phyloP scores from a whole-genome alignment of 2,329 filamentous ascomycete genomes.

The Paecilomyces dactylethromorphus region DNA sequence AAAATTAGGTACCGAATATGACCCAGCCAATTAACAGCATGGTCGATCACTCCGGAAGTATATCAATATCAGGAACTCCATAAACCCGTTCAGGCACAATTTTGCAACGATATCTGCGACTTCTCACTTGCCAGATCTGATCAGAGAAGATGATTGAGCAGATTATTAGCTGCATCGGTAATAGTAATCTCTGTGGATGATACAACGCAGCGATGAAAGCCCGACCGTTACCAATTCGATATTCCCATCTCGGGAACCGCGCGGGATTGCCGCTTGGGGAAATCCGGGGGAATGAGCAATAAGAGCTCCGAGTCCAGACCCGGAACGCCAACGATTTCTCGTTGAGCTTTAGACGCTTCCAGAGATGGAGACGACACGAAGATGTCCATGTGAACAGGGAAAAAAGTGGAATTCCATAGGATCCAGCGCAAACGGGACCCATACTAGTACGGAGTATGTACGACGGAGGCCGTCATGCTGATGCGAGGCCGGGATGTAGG shows the following conservation, averaged over 20 bases:
- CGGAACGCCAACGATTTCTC: not conserved
- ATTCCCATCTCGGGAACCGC: not conserved
- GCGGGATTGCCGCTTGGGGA: not conserved
- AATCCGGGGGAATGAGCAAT: not conserved
- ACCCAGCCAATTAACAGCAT: too few relatives aligned
- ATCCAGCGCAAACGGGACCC: conserved; percentile 1
- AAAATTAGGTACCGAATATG: too few relatives aligned
- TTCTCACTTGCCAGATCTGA: too few relatives aligned
- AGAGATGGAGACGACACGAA: conserved; percentile 3
- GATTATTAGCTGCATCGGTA: too few relatives aligned
- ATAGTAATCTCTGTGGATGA: too few relatives aligned
- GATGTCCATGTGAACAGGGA: conserved; percentile 23
- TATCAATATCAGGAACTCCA: too few relatives aligned
- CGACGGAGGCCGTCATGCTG: not conserved
- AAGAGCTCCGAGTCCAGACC: not conserved
- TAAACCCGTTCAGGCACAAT: too few relatives aligned
- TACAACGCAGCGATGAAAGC: not conserved
- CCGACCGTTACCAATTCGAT: not conserved
- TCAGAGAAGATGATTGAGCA: too few relatives aligned
- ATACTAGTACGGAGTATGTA: conserved; percentile 5
- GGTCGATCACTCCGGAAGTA: too few relatives aligned
- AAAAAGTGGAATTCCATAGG: conserved; percentile 11
- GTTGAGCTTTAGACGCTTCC: too few relatives aligned
- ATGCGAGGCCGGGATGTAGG: not conserved
- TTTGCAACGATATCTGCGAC: too few relatives aligned